phyloP scores from a whole-genome alignment of 2,329 filamentous ascomycete genomes.

The Pseudogymnoascus sp. region DNA sequence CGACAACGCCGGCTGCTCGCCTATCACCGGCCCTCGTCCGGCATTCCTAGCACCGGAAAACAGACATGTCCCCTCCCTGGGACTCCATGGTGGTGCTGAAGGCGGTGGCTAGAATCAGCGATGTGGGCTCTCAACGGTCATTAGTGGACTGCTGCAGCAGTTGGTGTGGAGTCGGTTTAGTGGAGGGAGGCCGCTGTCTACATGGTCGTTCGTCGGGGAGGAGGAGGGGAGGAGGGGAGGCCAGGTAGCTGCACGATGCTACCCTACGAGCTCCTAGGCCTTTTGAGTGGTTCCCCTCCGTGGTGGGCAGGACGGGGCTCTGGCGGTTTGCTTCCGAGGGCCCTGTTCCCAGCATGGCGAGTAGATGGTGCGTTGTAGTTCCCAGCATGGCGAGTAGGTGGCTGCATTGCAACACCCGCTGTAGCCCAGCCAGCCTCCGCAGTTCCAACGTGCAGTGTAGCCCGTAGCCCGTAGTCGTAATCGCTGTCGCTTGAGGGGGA shows the following conservation, averaged over 20 bases:
- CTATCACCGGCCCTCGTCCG: not conserved
- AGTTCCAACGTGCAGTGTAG: no score
- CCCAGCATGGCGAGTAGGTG: no score
- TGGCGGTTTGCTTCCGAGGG: not conserved
- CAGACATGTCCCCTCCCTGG: not conserved
- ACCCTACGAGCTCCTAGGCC: not conserved
- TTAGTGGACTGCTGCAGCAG: not conserved
- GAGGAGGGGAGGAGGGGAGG: not conserved
- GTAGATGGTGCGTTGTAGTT: not conserved
- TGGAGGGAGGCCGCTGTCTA: not conserved
- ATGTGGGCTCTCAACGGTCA: not conserved
- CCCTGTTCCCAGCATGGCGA: not conserved
- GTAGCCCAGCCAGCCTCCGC: not conserved
- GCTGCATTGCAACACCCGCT: not conserved
- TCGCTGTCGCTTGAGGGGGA: no score
- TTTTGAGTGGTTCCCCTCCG: not conserved
- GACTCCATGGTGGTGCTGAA: not conserved
- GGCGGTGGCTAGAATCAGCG: not conserved
- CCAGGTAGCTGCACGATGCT: not conserved
- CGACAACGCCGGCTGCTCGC: not conserved
- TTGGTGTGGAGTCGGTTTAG: no score
- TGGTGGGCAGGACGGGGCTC: not conserved
- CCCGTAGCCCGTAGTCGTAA: no score
- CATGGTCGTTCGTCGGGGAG: not conserved
- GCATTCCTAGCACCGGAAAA: not conserved